Conservation (phyloP, 352 stramenopile genomes). For the Globisporangium paroecandrum region DNA sequence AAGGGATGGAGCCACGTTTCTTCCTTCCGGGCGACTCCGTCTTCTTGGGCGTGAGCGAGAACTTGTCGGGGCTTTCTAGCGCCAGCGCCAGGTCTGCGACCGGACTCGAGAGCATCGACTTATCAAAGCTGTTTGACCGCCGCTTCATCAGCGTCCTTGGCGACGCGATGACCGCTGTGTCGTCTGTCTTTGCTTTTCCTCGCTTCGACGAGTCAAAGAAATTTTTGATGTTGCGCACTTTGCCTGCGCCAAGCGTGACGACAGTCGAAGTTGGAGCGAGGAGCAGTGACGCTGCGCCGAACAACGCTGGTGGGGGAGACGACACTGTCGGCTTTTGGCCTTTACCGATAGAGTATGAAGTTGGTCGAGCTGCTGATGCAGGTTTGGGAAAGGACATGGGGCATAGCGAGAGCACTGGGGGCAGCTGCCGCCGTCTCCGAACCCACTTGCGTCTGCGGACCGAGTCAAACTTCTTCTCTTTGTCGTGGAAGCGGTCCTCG, state of each 20-base stretch:
- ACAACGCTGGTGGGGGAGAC: constrained; percentile 14
- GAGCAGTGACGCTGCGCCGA: constrained; percentile 19
- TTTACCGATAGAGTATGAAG: neutral
- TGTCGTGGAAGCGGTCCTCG: constrained; percentile 69
- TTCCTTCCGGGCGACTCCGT: constrained; percentile 9
- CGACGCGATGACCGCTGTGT: constrained; percentile 15
- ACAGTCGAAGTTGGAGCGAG: constrained; percentile 14
- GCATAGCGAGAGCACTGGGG: constrained; percentile 34
- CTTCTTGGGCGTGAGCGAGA: constrained; percentile 7
- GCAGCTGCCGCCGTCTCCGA: constrained; percentile 51
- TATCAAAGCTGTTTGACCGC: constrained; percentile 44
- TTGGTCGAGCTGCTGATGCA: neutral
- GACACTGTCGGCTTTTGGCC: neutral
- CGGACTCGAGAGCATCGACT: constrained; percentile 28
- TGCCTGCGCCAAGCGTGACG: constrained; percentile 26
- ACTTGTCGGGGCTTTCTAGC: constrained; percentile 12
- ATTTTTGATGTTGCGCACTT: constrained; percentile 43
- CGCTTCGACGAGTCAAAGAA: constrained; percentile 21
- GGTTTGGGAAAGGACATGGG: neutral
- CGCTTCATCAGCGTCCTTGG: constrained; percentile 32
- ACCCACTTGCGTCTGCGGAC: constrained; percentile 68
- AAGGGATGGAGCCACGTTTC: constrained; percentile 18
- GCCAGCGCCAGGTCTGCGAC: constrained; percentile 21
- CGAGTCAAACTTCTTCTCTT: constrained; percentile 72
- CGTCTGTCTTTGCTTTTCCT: constrained; percentile 28